These are phyloP conservation scores for Neurospora sublineolata DNA, from an alignment of 495 filamentous ascomycete species.

Conservation along the genomic window DNA sequence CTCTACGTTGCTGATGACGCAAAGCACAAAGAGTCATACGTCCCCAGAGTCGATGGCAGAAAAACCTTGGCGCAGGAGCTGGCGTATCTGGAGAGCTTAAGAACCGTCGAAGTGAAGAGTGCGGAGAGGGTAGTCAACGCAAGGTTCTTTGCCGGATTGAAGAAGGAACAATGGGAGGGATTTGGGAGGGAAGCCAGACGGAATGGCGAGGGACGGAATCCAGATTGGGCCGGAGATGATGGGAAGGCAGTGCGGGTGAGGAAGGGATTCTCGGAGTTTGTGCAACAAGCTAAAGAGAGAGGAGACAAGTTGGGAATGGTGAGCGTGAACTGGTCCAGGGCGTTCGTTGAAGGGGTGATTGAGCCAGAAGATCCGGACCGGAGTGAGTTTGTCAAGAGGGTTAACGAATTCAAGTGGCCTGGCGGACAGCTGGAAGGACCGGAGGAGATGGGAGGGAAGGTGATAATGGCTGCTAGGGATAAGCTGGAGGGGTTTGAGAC, in stretches of 20 bases:
- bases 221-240: conserved; percentile 2
- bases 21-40: conserved; percentile 19
- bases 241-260: conserved; percentile 19
- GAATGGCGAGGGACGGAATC: conserved; percentile 5
- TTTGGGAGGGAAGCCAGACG: conserved; percentile 17
- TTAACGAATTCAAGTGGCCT: conserved; percentile 21
- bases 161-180: conserved; percentile 5
- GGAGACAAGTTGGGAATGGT: conserved; percentile 26
- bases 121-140: conserved; percentile 21
- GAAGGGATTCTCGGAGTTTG: conserved; percentile 24
- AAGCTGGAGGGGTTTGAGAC: conserved; percentile 14
- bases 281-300: conserved; percentile 5
- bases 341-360: conserved; percentile 27
- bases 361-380: not conserved
- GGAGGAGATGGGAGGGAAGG: conserved; percentile 11
- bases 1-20: conserved; percentile 26
- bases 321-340: conserved; percentile 34
- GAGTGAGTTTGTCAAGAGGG: not conserved
- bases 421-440: conserved; percentile 26
- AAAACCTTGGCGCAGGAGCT: conserved; percentile 22
- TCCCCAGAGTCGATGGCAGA: conserved; percentile 10
- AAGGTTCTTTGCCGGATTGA: conserved; percentile 24
- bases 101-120: conserved; percentile 24
- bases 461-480: conserved; percentile 14
- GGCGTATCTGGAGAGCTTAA: conserved; percentile 24